phyloP scores from a whole-genome alignment of 805 yeast genomes.

The Metschnikowia orientalis region DNA sequence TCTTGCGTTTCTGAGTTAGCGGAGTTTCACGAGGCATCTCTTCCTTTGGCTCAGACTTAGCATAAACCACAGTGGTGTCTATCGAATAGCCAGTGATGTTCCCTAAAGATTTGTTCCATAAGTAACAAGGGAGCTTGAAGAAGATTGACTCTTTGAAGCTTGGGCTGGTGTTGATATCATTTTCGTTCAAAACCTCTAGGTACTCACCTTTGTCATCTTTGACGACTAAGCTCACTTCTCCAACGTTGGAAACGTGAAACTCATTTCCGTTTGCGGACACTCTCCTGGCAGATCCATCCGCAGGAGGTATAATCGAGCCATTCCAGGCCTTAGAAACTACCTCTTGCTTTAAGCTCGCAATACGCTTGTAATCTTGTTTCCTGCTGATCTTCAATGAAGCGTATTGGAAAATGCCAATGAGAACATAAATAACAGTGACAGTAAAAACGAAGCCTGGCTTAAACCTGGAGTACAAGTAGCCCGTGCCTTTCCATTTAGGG shows the following conservation, averaged over 20 bases:
- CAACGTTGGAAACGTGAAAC: conserved; percentile 54
- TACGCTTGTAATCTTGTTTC: conserved; percentile 52
- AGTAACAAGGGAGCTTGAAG: conserved; percentile 35
- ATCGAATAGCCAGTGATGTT: conserved; percentile 19
- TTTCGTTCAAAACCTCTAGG: conserved; percentile 41
- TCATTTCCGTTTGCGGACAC: conserved; percentile 45
- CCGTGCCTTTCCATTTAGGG: conserved; percentile 74
- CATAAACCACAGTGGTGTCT: conserved; percentile 18
- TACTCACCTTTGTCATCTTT: conserved; percentile 28
- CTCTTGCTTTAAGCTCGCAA: conserved; percentile 47
- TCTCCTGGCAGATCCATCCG: conserved; percentile 46
- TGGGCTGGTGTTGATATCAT: conserved; percentile 45
- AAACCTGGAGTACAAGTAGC: conserved; percentile 60
- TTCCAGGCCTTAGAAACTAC: conserved; percentile 57
- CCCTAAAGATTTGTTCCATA: conserved; percentile 47
- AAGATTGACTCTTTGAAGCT: conserved; percentile 46
- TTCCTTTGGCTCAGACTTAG: conserved; percentile 12
- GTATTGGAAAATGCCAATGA: conserved; percentile 57
- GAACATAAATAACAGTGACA: conserved; percentile 43
- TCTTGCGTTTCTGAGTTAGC: conserved; percentile 2
- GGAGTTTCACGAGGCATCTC: conserved; percentile 8
- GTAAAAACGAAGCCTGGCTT: conserved; percentile 61
- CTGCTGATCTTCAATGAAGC: conserved; percentile 50
- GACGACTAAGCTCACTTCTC: conserved; percentile 48
- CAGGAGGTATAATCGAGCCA: conserved; percentile 44